Evolutionary conservation across 768 basidiomycete species (phyloP).

Genomic region (Punctularia strigosozonata): DNA sequence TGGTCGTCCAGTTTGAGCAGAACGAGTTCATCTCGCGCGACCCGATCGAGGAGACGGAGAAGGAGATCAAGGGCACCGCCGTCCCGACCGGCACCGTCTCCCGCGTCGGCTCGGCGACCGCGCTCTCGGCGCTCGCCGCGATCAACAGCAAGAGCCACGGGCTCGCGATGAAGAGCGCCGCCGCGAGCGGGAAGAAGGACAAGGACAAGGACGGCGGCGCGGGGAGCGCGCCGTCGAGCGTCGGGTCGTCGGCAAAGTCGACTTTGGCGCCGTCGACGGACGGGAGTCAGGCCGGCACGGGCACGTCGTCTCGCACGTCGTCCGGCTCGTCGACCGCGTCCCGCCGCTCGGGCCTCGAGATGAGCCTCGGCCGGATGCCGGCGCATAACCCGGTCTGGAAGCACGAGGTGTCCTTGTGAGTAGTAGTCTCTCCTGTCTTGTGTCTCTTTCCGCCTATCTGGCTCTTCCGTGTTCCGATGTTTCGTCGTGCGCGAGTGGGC

Average conservation of each 20-base stretch:
- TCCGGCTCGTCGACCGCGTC: slow-evolving; percentile 17
- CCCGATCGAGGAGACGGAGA: slow-evolving; percentile 75
- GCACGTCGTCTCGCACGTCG: slow-evolving; percentile 3
- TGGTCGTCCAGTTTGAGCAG: slow-evolving; percentile 97
- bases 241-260: slow-evolving; percentile 27
- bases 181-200: background rate
- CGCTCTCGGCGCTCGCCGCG: slow-evolving; percentile 54
- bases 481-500: slow-evolving; percentile 2
- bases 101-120: slow-evolving; percentile 47
- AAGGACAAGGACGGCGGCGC: slow-evolving; percentile 25
- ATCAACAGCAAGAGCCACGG: slow-evolving; percentile 38
- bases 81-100: slow-evolving; percentile 44
- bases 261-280: slow-evolving; percentile 6
- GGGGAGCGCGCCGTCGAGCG: slow-evolving; percentile 32
- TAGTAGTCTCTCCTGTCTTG: slow-evolving; percentile 11
- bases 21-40: slow-evolving; percentile 95
- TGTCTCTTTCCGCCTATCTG: slow-evolving; percentile 1
- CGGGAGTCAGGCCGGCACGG: background rate
- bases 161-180: slow-evolving; percentile 17
- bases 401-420: slow-evolving; percentile 96
- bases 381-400: slow-evolving; percentile 97
- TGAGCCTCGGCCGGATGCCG: too few species aligned
- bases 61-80: slow-evolving; percentile 78
- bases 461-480: background rate
- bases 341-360: slow-evolving; percentile 12